Base-by-base conservation (phyloP, 148 eudicot species). In the Heliamphora exappendiculata region DNA sequence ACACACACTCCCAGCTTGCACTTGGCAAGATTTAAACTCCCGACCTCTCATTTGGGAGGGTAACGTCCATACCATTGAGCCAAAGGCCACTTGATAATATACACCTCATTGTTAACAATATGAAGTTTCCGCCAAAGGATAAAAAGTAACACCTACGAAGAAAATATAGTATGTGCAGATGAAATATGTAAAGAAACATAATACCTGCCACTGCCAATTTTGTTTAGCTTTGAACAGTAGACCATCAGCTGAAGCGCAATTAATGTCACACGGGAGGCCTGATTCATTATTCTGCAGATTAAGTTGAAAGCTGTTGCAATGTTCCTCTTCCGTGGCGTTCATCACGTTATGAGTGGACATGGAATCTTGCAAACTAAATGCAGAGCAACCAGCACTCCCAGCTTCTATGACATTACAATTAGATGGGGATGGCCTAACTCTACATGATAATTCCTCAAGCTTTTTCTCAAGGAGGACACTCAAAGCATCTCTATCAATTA, bases 401-500 rank as follows among this genome's bases (percentile, higher is more conserved):
- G 81, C 67, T 58, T 70, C 81, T 68, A 78, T 79, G 33, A 75
- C 41, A 66, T 81, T 85, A 74, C 80, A 75, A 73, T 80, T 77
- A 1, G 89, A 82, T 39, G 88, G 75, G 0, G 89, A 82, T 39
- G 88, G 75, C 50, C 84, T 91, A 81, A 95, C 86, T 82, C 80
- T 91, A 70, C 85, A 87, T 24, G 97, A 82, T 84, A 95, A 82
- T 81, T 95, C 99, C 82, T 87, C 88, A 29, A 95, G 91, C 79
- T 95, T 95, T 81, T 92, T 87, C 77, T 95, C 99, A 85, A 95
- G 85, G 76, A 95, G 92, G 54, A 82, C 85, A 81, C 93, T 88
- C 80, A 95, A 87, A 79, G 90, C 86, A 83, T 93, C 96, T 75
- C 91, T 80, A 57, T 87, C 90, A 78, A 85, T 82, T 11, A 80